Conservation (phyloP, 1,139 yeast genomes). For the Magnusiomyces sp. region DNA sequence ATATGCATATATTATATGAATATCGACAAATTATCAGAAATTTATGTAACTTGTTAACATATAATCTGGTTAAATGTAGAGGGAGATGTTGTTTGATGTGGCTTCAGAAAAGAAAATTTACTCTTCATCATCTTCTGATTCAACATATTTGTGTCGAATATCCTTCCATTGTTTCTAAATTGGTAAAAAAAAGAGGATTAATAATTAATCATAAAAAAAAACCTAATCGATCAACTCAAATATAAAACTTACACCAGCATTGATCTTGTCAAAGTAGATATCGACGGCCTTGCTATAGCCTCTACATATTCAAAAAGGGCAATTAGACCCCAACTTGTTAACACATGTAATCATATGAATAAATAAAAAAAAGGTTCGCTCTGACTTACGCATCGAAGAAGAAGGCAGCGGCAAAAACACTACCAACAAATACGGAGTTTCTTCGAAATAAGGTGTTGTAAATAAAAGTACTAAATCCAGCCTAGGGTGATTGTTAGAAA, state of each 20-base stretch:
- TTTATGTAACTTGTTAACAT: neutral
- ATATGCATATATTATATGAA: neutral
- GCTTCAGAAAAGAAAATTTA: slow-evolving; percentile 10
- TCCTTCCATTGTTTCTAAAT: slow-evolving; percentile 85
- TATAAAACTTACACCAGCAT: slow-evolving; percentile 52
- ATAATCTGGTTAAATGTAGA: too few species aligned
- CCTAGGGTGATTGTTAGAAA: slow-evolving; percentile 18
- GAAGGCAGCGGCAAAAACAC: slow-evolving; percentile 80
- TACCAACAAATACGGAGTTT: slow-evolving; percentile 83
- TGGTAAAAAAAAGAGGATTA: neutral
- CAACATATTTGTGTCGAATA: slow-evolving; percentile 53
- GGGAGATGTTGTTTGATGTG: too few species aligned
- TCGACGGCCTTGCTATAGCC: slow-evolving; percentile 75
- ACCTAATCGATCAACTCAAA: neutral
- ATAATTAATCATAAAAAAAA: neutral
- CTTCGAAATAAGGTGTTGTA: slow-evolving; percentile 79
- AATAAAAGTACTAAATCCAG: slow-evolving; percentile 42
- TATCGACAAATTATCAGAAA: neutral
- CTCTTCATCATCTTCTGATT: slow-evolving; percentile 30
- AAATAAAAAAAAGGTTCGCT: slow-evolving; percentile 15
- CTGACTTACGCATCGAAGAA: slow-evolving; percentile 61
- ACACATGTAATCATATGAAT: neutral
- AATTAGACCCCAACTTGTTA: neutral
- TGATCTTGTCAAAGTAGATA: slow-evolving; percentile 76
- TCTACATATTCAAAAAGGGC: slow-evolving; percentile 18